These are phyloP conservation scores for Dendrobium nobile DNA, from an alignment of 106 monocot genomes.

Conservation along the genomic window DNA sequence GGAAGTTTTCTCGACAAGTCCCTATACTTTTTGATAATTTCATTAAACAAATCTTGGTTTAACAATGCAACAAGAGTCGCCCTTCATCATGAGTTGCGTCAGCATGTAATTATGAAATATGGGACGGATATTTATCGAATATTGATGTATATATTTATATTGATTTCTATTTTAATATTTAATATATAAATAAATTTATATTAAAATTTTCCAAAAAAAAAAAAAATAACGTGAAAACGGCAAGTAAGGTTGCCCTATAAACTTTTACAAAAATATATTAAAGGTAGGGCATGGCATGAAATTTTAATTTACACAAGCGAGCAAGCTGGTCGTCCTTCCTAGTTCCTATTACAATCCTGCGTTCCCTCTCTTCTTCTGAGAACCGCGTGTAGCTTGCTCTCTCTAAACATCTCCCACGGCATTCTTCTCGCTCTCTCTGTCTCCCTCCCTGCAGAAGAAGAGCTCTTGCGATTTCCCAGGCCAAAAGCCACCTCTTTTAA, in stretches of 20 bases:
- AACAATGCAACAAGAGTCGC: no score
- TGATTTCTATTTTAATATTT: no score
- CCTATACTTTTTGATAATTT: no score
- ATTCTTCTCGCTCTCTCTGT: constrained; percentile 4
- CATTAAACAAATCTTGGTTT: no score
- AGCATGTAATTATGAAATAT: no score
- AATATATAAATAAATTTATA: no score
- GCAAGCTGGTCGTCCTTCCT: background rate
- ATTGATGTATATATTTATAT: no score
- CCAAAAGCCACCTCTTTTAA: background rate
- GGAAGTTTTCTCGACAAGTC: no score
- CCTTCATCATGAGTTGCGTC: no score
- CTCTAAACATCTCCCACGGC: background rate
- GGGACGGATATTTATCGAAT: no score
- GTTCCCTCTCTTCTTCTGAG: background rate
- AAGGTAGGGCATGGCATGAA: background rate
- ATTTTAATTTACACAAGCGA: background rate
- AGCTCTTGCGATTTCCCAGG: background rate
- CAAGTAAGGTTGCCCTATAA: background rate
- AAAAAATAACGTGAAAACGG: background rate
- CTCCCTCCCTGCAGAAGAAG: background rate
- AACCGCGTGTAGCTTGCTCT: background rate
- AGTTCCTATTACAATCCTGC: background rate
- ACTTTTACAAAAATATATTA: background rate
- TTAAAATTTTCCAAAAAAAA: no score